Base-by-base conservation (phyloP, 352 stramenopile species). In the Globisporangium recalcitrans region DNA sequence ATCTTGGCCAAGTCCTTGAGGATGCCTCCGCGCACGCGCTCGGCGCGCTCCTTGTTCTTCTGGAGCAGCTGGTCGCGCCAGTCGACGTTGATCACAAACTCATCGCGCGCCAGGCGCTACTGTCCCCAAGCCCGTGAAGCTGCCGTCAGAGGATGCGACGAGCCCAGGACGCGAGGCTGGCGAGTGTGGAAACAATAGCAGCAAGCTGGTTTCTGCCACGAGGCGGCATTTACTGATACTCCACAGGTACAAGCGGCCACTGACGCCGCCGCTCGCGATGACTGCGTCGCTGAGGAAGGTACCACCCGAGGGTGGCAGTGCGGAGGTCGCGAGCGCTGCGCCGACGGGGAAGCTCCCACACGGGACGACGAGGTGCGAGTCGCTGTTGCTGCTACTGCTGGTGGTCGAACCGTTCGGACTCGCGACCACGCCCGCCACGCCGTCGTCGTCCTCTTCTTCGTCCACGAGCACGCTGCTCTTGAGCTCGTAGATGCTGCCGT, bases 41-140 rank as follows among this genome's bases (percentile, higher is more conserved):
- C 66, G 5, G 87, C 82, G 2, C 74, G 69, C 10, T 72, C 70
- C 16, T 76, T 65, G 52, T 95, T 91, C 52, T 78, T 55, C 2
- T 64, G 63, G 24, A 84, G 54, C 1, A 93, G 67, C 14, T 62
- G 64, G 26, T 91, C 82, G 9, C 80, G 74, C 72, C 89, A 91
- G 3, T 76, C 80, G 7, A 86, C 67, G 63, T 98, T 96, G 52
- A 97, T 65, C 8, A 97, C 88, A 63, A 98, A 97, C 58, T 97
- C 90, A 58, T 95, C 83, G 7, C 90, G 77, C 8, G 62, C 58
- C 9, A 98, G 78, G 3, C 78, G 79, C 16, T 21, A 7, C 13
- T 31, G 29, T 29, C 3, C 22, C 52, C 49, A 67, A 57, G 29
- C 46, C 6, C 9, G 9, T 48, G 4, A 16, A 53, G 52, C 42